phyloP scores from a whole-genome alignment of 2,329 filamentous ascomycete genomes.

The Fusarium caatingaense region DNA sequence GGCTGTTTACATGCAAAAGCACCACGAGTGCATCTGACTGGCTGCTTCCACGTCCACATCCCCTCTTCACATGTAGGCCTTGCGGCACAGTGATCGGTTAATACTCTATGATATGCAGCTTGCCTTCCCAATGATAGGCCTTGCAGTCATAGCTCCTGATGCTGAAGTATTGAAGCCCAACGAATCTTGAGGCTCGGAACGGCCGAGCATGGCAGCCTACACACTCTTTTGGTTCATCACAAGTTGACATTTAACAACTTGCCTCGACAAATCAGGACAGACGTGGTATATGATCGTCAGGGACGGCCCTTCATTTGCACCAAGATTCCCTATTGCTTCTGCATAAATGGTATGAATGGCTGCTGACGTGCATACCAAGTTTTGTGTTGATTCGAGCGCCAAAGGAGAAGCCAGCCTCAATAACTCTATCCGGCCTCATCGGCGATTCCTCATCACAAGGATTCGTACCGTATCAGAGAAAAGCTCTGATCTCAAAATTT shows the following conservation, averaged over 20 bases:
- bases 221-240: background rate
- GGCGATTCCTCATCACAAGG: background rate
- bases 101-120: constrained; percentile 19
- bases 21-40: constrained; percentile 32
- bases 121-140: constrained; percentile 26
- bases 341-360: background rate
- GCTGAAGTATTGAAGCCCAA: constrained; percentile 39
- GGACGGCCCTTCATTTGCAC: constrained; percentile 14
- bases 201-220: constrained; percentile 7
- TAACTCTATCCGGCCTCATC: background rate
- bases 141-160: constrained; percentile 28
- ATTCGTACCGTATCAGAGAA: background rate
- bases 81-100: constrained; percentile 25
- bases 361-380: constrained; percentile 4
- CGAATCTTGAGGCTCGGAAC: constrained; percentile 24
- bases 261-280: background rate
- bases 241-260: background rate
- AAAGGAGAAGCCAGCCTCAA: constrained; percentile 3
- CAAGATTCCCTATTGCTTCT: constrained; percentile 5
- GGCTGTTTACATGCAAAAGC: constrained; percentile 22
- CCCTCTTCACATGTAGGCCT: constrained; percentile 18
- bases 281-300: constrained; percentile 24
- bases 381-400: constrained; percentile 1
- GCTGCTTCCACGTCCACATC: constrained; percentile 30
- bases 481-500: constrained; percentile 16